These are phyloP conservation scores for Begonia peltatifolia DNA, from an alignment of 306 rosid genomes.

Conservation along the genomic window DNA sequence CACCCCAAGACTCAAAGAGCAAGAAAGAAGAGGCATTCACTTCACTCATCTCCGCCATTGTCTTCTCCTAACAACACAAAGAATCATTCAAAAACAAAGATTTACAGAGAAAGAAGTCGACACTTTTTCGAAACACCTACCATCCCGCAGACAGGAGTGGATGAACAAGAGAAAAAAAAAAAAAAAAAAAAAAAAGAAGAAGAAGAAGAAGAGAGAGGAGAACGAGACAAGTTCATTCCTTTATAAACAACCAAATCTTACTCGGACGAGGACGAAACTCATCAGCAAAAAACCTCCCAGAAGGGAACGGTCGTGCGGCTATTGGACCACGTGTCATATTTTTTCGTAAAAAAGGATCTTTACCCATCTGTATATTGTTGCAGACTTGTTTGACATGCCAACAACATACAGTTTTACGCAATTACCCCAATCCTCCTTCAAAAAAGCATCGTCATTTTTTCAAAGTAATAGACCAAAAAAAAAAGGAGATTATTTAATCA, in stretches of 20 bases:
- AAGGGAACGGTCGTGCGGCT: background rate
- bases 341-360: background rate
- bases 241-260: background rate
- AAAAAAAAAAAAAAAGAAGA: background rate
- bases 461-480: too few species aligned
- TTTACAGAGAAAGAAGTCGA: background rate
- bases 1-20: conserved; percentile 62
- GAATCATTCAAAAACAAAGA: background rate
- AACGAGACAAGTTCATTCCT: background rate
- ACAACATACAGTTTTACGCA: background rate
- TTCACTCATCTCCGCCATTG: conserved; percentile 13
- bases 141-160: too few species aligned
- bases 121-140: too few species aligned
- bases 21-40: conserved; percentile 32
- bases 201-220: background rate
- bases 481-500: too few species aligned
- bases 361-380: background rate
- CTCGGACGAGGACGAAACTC: background rate
- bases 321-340: background rate
- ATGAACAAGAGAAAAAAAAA: background rate
- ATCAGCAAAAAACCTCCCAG: background rate
- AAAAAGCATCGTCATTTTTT: too few species aligned
- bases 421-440: background rate
- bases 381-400: background rate
- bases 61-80: background rate